Percentiles rank a stretch among this genome's conserved stretches.
phyloP scores from a whole-genome alignment of 2,329 filamentous ascomycete genomes.

The Talaromyces pinophilus region DNA sequence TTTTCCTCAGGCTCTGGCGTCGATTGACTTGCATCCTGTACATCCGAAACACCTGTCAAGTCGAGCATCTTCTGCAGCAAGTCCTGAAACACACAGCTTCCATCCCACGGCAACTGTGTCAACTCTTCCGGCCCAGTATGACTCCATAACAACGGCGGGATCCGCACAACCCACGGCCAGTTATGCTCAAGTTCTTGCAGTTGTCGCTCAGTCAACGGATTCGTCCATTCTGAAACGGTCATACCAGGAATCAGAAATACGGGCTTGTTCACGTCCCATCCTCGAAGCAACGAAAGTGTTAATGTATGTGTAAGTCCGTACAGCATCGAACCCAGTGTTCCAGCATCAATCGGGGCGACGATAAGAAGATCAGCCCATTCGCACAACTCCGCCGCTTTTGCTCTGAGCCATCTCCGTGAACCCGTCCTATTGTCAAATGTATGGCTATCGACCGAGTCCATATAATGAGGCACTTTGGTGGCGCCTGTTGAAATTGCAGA shows the following conservation, averaged over 20 bases:
- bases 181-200: constrained; percentile 78
- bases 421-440: constrained; percentile 43
- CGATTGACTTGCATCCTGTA: background rate
- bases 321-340: constrained; percentile 84
- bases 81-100: constrained; percentile 38
- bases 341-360: constrained; percentile 79
- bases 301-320: constrained; percentile 79
- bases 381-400: constrained; percentile 63
- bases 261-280: constrained; percentile 84
- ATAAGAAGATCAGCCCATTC: constrained; percentile 87
- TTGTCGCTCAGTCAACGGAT: constrained; percentile 84
- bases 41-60: constrained; percentile 15
- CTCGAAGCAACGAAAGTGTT: constrained; percentile 75
- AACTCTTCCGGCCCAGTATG: constrained; percentile 62
- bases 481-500: constrained; percentile 38
- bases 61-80: constrained; percentile 37
- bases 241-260: constrained; percentile 85
- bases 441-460: constrained; percentile 43
- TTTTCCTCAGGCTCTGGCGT: background rate
- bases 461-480: constrained; percentile 44
- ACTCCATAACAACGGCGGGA: constrained; percentile 80
- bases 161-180: constrained; percentile 83
- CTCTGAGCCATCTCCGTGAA: constrained; percentile 43
- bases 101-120: constrained; percentile 54
- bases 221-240: constrained; percentile 86